Evolutionary conservation across 495 filamentous ascomycete species (phyloP).

Genomic region (Daldinia bambusicola): DNA sequence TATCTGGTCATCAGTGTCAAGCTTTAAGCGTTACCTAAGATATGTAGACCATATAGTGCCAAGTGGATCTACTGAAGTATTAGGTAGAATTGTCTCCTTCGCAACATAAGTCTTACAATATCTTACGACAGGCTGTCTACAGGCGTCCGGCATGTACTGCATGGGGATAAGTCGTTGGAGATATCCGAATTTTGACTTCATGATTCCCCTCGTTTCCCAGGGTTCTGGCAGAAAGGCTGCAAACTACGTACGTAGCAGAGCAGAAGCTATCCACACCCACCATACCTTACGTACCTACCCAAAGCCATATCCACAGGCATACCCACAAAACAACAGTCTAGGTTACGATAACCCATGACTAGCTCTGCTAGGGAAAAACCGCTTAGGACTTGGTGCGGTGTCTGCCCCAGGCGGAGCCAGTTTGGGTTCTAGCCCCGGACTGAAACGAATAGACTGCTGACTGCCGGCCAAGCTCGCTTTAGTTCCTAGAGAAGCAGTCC

Average conservation of each 20-base stretch:
- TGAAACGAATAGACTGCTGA: not conserved
- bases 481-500: not conserved
- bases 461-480: slow-evolving; percentile 3
- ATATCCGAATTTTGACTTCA: not conserved
- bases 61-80: not conserved
- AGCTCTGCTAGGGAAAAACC: not conserved
- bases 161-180: not conserved
- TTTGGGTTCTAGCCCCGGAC: not conserved
- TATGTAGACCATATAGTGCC: not conserved
- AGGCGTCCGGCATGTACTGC: not conserved
- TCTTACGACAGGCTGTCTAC: slow-evolving; percentile 3
- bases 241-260: slow-evolving; percentile 3
- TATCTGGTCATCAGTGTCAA: too few species aligned
- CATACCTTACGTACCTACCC: too few species aligned
- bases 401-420: slow-evolving; percentile 2
- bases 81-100: not conserved
- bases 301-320: not conserved
- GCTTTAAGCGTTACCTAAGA: too few species aligned
- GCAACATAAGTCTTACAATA: not conserved
- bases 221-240: not conserved
- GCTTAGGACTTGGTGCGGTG: not conserved
- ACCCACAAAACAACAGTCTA: slow-evolving; percentile 2
- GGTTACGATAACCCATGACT: slow-evolving; percentile 1
- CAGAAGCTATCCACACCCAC: not conserved
- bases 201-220: not conserved